phyloP scores from a whole-genome alignment of 768 basidiomycete genomes.

The Flagelloscypha sp. region DNA sequence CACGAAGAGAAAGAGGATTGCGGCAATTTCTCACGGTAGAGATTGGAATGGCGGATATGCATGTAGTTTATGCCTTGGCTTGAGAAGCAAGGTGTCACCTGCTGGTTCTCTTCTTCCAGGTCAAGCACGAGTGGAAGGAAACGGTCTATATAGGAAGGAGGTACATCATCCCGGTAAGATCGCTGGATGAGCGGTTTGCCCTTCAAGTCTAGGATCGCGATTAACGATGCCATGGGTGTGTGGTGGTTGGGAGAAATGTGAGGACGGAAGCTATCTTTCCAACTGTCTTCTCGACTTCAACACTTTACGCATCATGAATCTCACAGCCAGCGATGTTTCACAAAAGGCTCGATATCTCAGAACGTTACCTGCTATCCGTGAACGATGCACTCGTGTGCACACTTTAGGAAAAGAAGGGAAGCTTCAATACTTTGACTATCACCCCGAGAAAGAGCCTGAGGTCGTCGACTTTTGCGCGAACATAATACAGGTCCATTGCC shows the following conservation, averaged over 20 bases:
- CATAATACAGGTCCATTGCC: slow-evolving; percentile 57
- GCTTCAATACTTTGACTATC: slow-evolving; percentile 80
- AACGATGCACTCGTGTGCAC: slow-evolving; percentile 73
- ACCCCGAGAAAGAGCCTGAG: slow-evolving; percentile 62
- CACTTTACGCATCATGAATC: slow-evolving; percentile 27
- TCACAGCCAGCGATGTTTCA: slow-evolving; percentile 20
- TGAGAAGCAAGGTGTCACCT: slow-evolving; percentile 94
- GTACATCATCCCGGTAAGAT: slow-evolving; percentile 93
- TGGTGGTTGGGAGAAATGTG: too few relatives aligned
- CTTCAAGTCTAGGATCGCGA: slow-evolving; percentile 96
- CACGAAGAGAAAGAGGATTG: not conserved
- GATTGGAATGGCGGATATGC: slow-evolving; percentile 96
- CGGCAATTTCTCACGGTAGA: slow-evolving; percentile 65
- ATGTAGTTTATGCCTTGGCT: slow-evolving; percentile 95
- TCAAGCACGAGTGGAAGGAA: slow-evolving; percentile 92
- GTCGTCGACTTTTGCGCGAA: slow-evolving; percentile 68
- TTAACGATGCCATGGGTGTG: slow-evolving; percentile 50
- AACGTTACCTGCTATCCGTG: slow-evolving; percentile 83
- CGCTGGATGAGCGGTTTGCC: slow-evolving; percentile 97
- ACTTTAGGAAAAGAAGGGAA: slow-evolving; percentile 66
- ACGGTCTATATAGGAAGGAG: slow-evolving; percentile 80
- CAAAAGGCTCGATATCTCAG: slow-evolving; percentile 63
- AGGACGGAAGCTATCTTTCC: too few relatives aligned
- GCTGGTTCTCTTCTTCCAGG: slow-evolving; percentile 94
- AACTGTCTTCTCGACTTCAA: too few relatives aligned